Evolutionary conservation across 1,284 basidiomycete species (phyloP).

Genomic region (Melampsora allii-populina): DNA sequence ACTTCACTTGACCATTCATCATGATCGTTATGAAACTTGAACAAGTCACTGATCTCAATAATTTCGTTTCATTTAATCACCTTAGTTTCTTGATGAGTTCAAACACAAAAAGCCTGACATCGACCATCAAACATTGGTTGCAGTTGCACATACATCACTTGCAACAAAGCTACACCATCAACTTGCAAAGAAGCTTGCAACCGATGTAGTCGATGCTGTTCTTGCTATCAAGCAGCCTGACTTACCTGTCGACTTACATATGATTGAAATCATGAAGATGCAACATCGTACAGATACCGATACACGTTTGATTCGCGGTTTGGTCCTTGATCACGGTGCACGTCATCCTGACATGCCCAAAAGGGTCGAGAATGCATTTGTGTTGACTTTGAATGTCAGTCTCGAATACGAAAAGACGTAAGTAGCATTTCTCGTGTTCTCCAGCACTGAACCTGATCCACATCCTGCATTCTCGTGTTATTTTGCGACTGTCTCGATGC

Average conservation of each 20-base stretch:
- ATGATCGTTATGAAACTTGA: background rate
- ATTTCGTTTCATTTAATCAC: background rate
- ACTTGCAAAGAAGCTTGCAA: constrained; percentile 82
- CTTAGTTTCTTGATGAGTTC: constrained; percentile 81
- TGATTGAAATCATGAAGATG: constrained; percentile 99
- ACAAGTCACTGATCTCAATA: background rate
- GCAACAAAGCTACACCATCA: constrained; percentile 83
- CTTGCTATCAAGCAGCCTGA: constrained; percentile 75
- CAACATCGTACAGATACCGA: constrained; percentile 97
- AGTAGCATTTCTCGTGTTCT: constrained; percentile 53
- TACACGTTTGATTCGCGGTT: constrained; percentile 91
- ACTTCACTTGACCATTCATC: background rate
- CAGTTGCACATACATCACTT: constrained; percentile 89
- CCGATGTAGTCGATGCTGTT: constrained; percentile 94
- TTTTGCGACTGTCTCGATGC: no score
- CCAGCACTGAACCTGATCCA: background rate
- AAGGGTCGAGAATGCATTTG: constrained; percentile 92
- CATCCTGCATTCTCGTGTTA: background rate
- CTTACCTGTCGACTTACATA: constrained; percentile 95
- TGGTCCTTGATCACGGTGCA: constrained; percentile 90
- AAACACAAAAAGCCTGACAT: constrained; percentile 62
- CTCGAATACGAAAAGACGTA: constrained; percentile 99
- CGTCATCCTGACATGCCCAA: constrained; percentile 99
- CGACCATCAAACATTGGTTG: constrained; percentile 85
- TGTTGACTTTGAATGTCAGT: constrained; percentile 94